Evolutionary conservation across 2,329 filamentous ascomycete species (phyloP), one percentile per base, ranked within the genome.

Genomic region (Tolypocladium endophyticum): DNA sequence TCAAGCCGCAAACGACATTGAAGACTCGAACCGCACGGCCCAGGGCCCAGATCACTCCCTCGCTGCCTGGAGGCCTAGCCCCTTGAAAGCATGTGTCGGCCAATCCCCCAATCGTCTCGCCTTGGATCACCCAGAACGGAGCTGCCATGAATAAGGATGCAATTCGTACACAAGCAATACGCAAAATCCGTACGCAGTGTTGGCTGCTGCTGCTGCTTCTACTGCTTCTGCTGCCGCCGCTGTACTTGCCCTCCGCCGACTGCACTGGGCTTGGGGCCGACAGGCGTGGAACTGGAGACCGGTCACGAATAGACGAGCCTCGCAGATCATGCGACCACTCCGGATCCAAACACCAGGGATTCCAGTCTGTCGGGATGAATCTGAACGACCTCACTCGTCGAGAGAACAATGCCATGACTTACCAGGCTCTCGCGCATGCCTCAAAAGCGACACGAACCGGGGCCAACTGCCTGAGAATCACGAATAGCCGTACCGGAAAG

Each of bases 361-460:
- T 55, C 59, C 61, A 55, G 41, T 57, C 57, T 45, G 38, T 57
- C 54, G 61, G 61, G 59, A 61, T 59, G 36, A 18, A 28, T 58
- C 23, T 54, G 38, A 59, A 28, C 52, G 28, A 30, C 18, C 30
- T 25, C 7, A 53, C 50, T 53, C 50, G 50, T n/a, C 43, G 30
- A n/a, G 57, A 59, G 52, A 33, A 55, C 38, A 47, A 45, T 59
- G 30, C 36, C 41, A 23, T 23, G 14, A 45, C 25, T 28, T 33
- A 11, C 23, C 14, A 23, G 45, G 25, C 25, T 50, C 45, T 18
- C 18, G 47, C 28, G 28, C 47, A 52, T 33, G 28, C 47, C 28
- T 53, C 28, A 30, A 5, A 53, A 53, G 50, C 50, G 30, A 53
- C 50, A 35, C 14, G 50, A 35, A 35, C 11, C n/a, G 50, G 50